Evolutionary conservation across 2,329 filamentous ascomycete genomes (phyloP), one percentile per base, ranked within the genome.

Genomic region (Fusarium siculi): DNA sequence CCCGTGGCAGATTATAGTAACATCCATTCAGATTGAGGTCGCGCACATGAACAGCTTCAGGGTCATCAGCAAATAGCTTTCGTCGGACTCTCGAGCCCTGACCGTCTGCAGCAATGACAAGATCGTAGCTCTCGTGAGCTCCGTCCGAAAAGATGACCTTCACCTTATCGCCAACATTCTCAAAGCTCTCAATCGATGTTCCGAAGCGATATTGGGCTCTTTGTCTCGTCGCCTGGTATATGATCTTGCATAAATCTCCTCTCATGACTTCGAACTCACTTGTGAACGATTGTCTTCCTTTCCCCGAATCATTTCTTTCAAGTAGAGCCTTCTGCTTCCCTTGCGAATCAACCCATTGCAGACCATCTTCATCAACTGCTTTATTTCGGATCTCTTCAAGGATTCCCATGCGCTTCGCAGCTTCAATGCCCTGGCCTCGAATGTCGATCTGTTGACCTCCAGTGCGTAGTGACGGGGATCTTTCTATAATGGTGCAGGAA

Each of bases 241-340:
- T 76, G 5, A 90, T 80, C 16, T 80, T 78, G 8, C 85, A 84
- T n/a, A 91, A 74, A 58, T 90, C 87, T 1, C 87, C 88, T 14
- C 89, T 82, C 83, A 91, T 87, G 54, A 91, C 87, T 80, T 91
- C 89, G 66, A 84, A 90, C 63, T 91, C 89, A 66, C 84, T 86
- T 1, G 86, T 88, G 32, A 89, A 78, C 14, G 79, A 80, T 74
- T 88, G 85, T 37, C 72, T 74, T 0, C 84, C 84, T 58, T 82
- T 79, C 7, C 84, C 85, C 0, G 84, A 67, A 30, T 73, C 57
- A 78, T 70, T 84, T 84, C 39, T 80, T 79, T 28, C 76, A 74
- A 49, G 30, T 16, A 72, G 87, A n/a, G 84, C 88, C 46, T 79
- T 77, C 5, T 74, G 58, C 1, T 74, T 78, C 61, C 85, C 84